Evolutionary conservation across 1,139 yeast genomes (phyloP), one percentile per base, ranked within the genome.

Genomic region (Neolecta irregularis): DNA sequence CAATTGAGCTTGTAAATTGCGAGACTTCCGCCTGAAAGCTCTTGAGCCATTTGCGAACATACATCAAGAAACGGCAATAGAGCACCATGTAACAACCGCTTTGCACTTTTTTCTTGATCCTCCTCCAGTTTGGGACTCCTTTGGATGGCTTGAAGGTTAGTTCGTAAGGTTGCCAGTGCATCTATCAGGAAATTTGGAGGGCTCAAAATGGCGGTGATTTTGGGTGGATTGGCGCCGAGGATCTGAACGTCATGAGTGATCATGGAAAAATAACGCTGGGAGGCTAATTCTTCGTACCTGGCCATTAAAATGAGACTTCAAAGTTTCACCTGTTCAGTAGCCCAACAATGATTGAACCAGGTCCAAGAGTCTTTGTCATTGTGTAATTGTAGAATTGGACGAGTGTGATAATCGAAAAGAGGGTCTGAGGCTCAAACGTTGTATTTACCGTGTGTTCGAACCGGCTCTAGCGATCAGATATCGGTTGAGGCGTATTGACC

Each of bases 351-450:
- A 30, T 18, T 6, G 44, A 37, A 12, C 34, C 15, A 15, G 29
- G 38, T 4, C 26, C 21, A 16, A 42, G 16, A 24, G 35, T 37
- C 20, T 37, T 38, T 9, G 35, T 23, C 21, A 42, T 38, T n/a
- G 36, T 41, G n/a, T 42, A 35, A 6, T 35, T 22, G 29, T 42
- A 42, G 30, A 42, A 42, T 20, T 34, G 40, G 9, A 42, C 20
- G 22, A 42, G 26, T 23, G 30, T 43, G 24, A 32, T 28, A 15
- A 42, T 41, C 20, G 30, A 34, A 34, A 34, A 42, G 6, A 43
- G 35, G 30, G 36, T 20, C 5, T 42, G 36, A 9, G 41, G 33
- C 6, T 33, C 35, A 5, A 37, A 25, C 3, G 26, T 22, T 7
- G 41, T 40, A 11, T 40, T 30, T 19, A 40, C 20, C 13, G 39